Percentiles rank a stretch among this genome's conserved stretches.
Conservation (phyloP, 2,329 filamentous ascomycete genomes). For the Cladophialophora yegresii region DNA sequence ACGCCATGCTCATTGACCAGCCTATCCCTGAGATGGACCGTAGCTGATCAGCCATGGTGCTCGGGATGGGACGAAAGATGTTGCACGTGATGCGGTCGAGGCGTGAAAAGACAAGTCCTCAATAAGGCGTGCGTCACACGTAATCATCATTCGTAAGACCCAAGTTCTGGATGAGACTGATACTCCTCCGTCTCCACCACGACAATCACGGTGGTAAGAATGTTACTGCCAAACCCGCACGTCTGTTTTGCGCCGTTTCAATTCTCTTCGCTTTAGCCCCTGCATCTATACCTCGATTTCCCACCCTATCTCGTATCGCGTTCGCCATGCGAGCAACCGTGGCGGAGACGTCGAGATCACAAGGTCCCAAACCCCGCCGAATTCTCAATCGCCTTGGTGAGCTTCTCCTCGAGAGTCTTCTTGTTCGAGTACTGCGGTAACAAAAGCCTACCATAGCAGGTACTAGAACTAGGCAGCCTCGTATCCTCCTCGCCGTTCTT, state of each 20-base stretch:
- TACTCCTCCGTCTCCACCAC: neutral
- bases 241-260: neutral
- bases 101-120: neutral
- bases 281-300: neutral
- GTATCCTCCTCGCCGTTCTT: constrained; percentile 67
- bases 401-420: constrained; percentile 70
- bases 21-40: neutral
- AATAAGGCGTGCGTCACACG: neutral
- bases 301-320: neutral
- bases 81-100: neutral
- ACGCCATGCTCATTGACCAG: constrained; percentile 4
- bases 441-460: constrained; percentile 86
- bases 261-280: no score
- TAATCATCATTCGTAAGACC: neutral
- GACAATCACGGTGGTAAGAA: neutral
- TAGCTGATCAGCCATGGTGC: neutral
- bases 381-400: constrained; percentile 85
- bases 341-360: neutral
- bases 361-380: constrained; percentile 86
- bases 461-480: constrained; percentile 79
- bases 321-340: neutral
- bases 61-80: neutral
- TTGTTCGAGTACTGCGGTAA: constrained; percentile 77
- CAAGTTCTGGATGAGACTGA: neutral
- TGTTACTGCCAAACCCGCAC: neutral